These are phyloP conservation scores for Russula compacta DNA, from an alignment of 768 basidiomycete genomes.

Conservation along the genomic window DNA sequence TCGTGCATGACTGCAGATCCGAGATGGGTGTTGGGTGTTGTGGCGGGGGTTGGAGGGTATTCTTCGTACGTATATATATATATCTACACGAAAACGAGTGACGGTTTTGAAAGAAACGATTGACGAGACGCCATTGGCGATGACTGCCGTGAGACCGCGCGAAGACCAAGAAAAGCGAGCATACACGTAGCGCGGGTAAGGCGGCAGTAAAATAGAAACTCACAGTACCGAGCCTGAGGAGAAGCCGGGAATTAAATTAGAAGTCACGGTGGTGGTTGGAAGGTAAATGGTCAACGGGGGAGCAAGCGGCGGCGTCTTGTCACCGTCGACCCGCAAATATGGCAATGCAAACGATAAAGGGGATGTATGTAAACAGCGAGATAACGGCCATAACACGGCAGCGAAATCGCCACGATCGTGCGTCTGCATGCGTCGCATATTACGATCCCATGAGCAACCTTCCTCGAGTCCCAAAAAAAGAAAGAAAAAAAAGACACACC, in stretches of 20 bases:
- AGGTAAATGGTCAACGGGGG: neutral
- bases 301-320: neutral
- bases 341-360: constrained; percentile 66
- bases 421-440: constrained; percentile 41
- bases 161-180: neutral
- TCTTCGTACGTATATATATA: neutral
- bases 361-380: constrained; percentile 67
- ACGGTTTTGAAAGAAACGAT: neutral
- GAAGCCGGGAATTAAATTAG: neutral
- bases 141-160: neutral
- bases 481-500: constrained; percentile 35
- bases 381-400: constrained; percentile 65
- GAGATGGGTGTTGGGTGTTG: neutral
- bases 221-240: constrained; percentile 4
- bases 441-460: neutral
- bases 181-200: neutral
- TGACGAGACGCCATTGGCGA: neutral
- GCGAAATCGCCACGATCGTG: constrained; percentile 62
- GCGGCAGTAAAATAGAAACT: neutral
- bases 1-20: neutral
- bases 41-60: neutral
- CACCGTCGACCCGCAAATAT: constrained; percentile 37
- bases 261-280: neutral
- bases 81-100: neutral
- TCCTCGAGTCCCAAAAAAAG: neutral